Base-by-base conservation (phyloP, 495 filamentous ascomycete species). In the Niebla homalea region DNA sequence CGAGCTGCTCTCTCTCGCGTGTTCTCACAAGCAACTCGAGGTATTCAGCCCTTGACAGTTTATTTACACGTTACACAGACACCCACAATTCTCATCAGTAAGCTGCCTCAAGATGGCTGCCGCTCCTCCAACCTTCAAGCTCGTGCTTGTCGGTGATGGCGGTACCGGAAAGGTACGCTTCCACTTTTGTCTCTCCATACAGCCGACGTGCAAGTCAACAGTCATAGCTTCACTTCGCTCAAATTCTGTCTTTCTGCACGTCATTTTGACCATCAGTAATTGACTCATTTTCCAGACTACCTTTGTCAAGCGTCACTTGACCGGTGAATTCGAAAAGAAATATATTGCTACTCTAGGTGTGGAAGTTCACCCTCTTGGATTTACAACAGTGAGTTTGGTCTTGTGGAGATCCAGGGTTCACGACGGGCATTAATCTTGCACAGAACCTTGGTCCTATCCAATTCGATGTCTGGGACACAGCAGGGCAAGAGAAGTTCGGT, bases 321-420 rank as follows among this genome's bases (percentile, higher is more conserved):
- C 93, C 65, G 93, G 93, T 57, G 93, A 99, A 67, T 99, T 99
- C 66, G 93, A 99, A 79, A 99, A 99, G 83, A 99, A 97, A 75
- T 99, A 99, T 72, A 96, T 99, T 68, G 93, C 93, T 55, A 99
- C 93, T 50, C 83, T 99, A 51, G 93, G 93, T 84, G 93, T 99
- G 60, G 93, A 99, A 68, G 93, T 99, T 58, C 93, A 99, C 73
- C 87, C 89, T 65, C 83, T 94, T 53, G 81, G 76, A 60, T 94
- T 94, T 79, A 87, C 79, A 61, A 94, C 89, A 62, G 87, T 94
- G 85, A 71, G 84, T 55, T 40, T 19, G 12, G 18, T 20, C 18
- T 44, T 16, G 18, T 6, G n/a, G 19, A 21, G 5, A 22, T 26
- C 5, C n/a, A 10, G 3, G 43, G 19, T 16, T 25, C 25, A 21